Percentiles rank a stretch among this genome's conserved stretches.
phyloP scores from a whole-genome alignment of 176 grass and related monocot genomes.

The Avena insularis region DNA sequence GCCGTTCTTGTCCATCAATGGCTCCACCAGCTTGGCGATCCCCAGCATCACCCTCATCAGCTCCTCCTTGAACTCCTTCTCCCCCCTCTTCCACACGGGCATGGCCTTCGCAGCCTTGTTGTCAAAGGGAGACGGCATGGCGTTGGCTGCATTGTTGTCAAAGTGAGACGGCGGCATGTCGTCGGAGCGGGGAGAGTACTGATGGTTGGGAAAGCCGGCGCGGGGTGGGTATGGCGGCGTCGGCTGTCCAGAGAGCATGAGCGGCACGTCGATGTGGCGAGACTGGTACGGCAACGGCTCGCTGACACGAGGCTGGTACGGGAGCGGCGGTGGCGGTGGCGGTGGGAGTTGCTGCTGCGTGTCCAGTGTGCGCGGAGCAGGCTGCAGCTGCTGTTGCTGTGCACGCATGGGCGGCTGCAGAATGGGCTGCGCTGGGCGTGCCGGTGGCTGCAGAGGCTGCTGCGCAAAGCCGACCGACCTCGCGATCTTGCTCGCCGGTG shows the following conservation, averaged over 20 bases:
- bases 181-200: not conserved
- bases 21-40: constrained; percentile 63
- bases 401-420: constrained; percentile 40
- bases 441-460: constrained; percentile 22
- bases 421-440: not conserved
- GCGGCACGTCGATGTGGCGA: constrained; percentile 24
- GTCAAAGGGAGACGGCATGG: not conserved
- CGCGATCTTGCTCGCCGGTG: constrained; percentile 9
- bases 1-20: constrained; percentile 59
- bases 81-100: constrained; percentile 42
- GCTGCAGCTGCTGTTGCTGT: not conserved
- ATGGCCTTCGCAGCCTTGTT: not conserved
- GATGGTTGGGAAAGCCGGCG: constrained; percentile 6
- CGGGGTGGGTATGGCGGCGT: constrained; percentile 37
- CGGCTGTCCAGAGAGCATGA: constrained; percentile 20
- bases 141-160: not conserved
- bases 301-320: constrained; percentile 27
- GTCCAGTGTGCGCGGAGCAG: constrained; percentile 2
- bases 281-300: constrained; percentile 7
- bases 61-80: constrained; percentile 50
- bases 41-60: constrained; percentile 57
- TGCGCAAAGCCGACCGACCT: constrained; percentile 43
- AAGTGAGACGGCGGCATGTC: constrained; percentile 7
- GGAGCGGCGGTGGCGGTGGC: constrained; percentile 9
- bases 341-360: constrained; percentile 44